Evolutionary conservation across 2,329 filamentous ascomycete species (phyloP).

Genomic region (Fusarium denticulatum): DNA sequence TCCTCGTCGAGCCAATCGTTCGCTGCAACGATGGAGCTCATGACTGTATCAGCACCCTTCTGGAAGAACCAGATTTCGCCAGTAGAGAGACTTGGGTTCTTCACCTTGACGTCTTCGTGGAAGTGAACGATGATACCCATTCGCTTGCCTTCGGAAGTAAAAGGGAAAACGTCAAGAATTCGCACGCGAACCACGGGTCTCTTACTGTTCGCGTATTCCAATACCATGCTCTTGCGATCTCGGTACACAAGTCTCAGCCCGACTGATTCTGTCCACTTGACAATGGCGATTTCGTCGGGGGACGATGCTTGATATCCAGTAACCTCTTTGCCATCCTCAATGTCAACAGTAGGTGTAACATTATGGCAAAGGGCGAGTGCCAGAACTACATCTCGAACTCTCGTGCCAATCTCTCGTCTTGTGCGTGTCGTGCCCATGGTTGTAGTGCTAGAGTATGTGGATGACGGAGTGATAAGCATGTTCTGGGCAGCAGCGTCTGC

Average conservation of each 20-base stretch:
- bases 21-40: conserved; percentile 92
- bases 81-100: conserved; percentile 61
- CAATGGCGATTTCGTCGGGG: conserved; percentile 97
- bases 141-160: conserved; percentile 96
- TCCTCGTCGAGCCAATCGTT: conserved; percentile 99
- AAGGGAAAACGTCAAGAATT: conserved; percentile 95
- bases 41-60: conserved; percentile 97
- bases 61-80: conserved; percentile 98
- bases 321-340: conserved; percentile 78
- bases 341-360: conserved; percentile 84
- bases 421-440: conserved; percentile 79
- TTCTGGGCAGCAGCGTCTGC: conserved; percentile 56
- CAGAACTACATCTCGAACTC: conserved; percentile 91
- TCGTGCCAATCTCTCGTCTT: conserved; percentile 89
- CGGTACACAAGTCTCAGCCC: conserved; percentile 86
- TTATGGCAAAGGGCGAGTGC: conserved; percentile 96
- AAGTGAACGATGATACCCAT: conserved; percentile 98
- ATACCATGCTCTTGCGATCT: conserved; percentile 84
- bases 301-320: conserved; percentile 97
- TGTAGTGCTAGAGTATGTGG: conserved; percentile 69
- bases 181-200: conserved; percentile 82
- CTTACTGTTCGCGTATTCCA: conserved; percentile 80
- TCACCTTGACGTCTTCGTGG: conserved; percentile 62
- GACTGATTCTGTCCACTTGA: conserved; percentile 92
- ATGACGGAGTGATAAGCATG: conserved; percentile 79